Evolutionary conservation across 140 eudicot genomes (phyloP).

Genomic region (Stevia rebaudiana): DNA sequence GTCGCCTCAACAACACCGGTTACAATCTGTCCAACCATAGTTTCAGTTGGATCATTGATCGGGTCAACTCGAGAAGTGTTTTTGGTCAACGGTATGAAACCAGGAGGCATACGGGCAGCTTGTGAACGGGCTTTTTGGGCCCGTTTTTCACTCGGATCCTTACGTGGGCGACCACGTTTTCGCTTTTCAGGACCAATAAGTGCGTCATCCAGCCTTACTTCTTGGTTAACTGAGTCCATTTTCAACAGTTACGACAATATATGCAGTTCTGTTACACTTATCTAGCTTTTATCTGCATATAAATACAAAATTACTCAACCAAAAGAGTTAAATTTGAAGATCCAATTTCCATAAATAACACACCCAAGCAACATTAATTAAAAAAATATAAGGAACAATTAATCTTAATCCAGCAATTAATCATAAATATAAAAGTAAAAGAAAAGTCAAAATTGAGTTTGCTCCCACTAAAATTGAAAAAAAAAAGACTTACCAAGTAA

Average conservation of each 20-base stretch:
- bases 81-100: slow-evolving; percentile 26
- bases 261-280: not conserved
- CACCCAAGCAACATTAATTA: not conserved
- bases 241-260: slow-evolving; percentile 5
- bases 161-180: slow-evolving; percentile 89
- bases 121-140: slow-evolving; percentile 26
- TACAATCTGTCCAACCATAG: slow-evolving; percentile 65
- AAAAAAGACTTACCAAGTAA: not conserved
- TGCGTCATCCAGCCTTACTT: slow-evolving; percentile 30
- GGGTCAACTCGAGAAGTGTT: slow-evolving; percentile 33
- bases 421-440: not conserved
- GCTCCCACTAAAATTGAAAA: not conserved
- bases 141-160: slow-evolving; percentile 46
- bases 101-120: slow-evolving; percentile 47
- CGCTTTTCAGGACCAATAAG: slow-evolving; percentile 48
- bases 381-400: not conserved
- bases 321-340: not conserved
- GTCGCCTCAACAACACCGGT: slow-evolving; percentile 77
- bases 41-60: slow-evolving; percentile 35
- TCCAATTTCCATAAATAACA: slow-evolving; percentile 8
- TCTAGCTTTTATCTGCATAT: slow-evolving; percentile 20
- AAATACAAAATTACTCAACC: slow-evolving; percentile 4
- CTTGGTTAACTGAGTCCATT: slow-evolving; percentile 52
- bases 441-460: not conserved
- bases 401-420: not conserved